Conservation (phyloP, 306 rosid genomes). For the Vigna mungo region DNA sequence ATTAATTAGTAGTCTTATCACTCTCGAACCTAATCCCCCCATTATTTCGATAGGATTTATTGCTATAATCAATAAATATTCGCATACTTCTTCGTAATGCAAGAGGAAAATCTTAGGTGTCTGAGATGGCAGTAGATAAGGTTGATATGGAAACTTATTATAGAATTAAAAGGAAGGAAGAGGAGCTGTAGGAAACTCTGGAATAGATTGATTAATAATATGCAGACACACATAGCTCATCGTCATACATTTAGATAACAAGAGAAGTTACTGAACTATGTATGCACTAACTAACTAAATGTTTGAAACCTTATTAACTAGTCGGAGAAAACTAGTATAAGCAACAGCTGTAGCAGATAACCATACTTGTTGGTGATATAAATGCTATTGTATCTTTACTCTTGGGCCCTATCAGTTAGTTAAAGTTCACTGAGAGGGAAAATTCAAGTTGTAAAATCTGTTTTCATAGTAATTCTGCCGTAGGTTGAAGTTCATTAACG, state of each 20-base stretch:
- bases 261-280: background rate
- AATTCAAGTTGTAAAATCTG: too few relatives aligned
- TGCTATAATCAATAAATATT: background rate
- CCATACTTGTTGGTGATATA: background rate
- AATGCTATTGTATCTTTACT: slow-evolving; percentile 11
- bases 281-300: background rate
- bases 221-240: background rate
- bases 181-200: background rate
- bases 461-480: too few relatives aligned
- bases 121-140: background rate
- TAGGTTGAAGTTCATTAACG: too few relatives aligned
- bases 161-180: background rate
- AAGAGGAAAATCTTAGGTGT: background rate
- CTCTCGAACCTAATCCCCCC: slow-evolving; percentile 5
- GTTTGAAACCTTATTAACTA: background rate
- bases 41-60: slow-evolving; percentile 11
- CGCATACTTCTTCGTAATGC: slow-evolving; percentile 3
- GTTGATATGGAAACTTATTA: background rate
- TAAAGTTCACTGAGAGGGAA: too few relatives aligned
- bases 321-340: background rate
- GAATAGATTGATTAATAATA: background rate
- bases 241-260: background rate
- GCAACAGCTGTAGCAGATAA: background rate
- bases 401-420: background rate
- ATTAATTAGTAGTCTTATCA: background rate